phyloP scores from a whole-genome alignment of 1,284 basidiomycete species.

The Sporisorium scitamineum region DNA sequence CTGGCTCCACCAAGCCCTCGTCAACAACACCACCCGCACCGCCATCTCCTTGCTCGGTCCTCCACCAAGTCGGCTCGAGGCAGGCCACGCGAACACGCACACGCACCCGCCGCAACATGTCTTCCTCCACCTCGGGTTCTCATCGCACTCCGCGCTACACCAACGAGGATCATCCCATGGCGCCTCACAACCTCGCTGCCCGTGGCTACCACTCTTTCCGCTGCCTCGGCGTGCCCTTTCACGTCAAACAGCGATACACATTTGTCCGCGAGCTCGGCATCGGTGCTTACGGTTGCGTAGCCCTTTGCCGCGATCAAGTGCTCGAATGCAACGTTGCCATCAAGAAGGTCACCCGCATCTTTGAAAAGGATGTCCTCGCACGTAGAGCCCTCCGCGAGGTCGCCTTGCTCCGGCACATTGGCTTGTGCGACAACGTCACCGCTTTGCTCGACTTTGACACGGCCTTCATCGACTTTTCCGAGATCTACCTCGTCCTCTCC shows the following conservation, averaged over 20 bases:
- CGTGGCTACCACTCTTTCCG: slow-evolving; percentile 66
- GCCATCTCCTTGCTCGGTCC: slow-evolving; percentile 17
- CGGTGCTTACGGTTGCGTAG: slow-evolving; percentile 68
- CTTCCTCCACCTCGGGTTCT: slow-evolving; percentile 27
- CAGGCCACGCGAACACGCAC: slow-evolving; percentile 57
- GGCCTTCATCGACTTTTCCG: slow-evolving; percentile 68
- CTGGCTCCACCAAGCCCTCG: slow-evolving; percentile 30
- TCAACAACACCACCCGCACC: slow-evolving; percentile 27
- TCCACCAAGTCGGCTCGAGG: slow-evolving; percentile 55
- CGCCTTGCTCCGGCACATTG: slow-evolving; percentile 58
- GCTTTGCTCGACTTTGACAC: slow-evolving; percentile 67
- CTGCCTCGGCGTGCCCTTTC: slow-evolving; percentile 66
- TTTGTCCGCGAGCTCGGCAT: slow-evolving; percentile 67
- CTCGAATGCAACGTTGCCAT: slow-evolving; percentile 67
- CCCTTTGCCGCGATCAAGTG: slow-evolving; percentile 60
- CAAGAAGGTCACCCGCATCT: slow-evolving; percentile 67
- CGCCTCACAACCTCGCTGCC: slow-evolving; percentile 59
- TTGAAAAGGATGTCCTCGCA: slow-evolving; percentile 66
- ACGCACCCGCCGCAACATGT: slow-evolving; percentile 53
- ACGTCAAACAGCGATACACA: slow-evolving; percentile 65
- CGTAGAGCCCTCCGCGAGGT: slow-evolving; percentile 66
- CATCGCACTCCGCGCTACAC: slow-evolving; percentile 49
- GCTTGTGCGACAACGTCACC: slow-evolving; percentile 63
- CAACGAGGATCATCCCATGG: slow-evolving; percentile 64
- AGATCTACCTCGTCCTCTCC: slow-evolving; percentile 65